These are phyloP conservation scores for Hericium erinaceus DNA, from an alignment of 768 basidiomycete genomes.

Conservation along the genomic window DNA sequence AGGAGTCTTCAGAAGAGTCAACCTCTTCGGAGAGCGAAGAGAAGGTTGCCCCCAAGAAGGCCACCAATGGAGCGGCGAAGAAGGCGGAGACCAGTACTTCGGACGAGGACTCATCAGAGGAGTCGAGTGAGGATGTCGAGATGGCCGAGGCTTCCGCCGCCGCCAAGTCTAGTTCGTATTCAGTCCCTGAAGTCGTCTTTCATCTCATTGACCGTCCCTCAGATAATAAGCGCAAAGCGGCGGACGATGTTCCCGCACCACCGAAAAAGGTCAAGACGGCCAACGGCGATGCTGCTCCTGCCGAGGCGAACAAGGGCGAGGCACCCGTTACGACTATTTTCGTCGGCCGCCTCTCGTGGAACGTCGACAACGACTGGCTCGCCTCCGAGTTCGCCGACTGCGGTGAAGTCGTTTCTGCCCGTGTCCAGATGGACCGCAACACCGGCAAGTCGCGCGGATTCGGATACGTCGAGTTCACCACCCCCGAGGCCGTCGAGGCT, in stretches of 20 bases:
- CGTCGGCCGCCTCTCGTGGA: slow-evolving; percentile 92
- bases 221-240: slow-evolving; percentile 87
- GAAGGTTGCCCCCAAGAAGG: slow-evolving; percentile 6
- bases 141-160: slow-evolving; percentile 38
- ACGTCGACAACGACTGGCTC: slow-evolving; percentile 93
- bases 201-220: neutral
- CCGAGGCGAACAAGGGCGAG: slow-evolving; percentile 24
- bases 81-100: slow-evolving; percentile 13
- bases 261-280: slow-evolving; percentile 79
- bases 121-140: slow-evolving; percentile 44
- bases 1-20: slow-evolving; percentile 12
- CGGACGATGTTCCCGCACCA: slow-evolving; percentile 45
- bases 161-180: slow-evolving; percentile 16
- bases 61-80: slow-evolving; percentile 5
- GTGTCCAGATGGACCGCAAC: slow-evolving; percentile 78
- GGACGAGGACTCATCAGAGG: slow-evolving; percentile 22
- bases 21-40: slow-evolving; percentile 21
- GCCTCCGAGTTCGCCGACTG: slow-evolving; percentile 81
- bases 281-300: slow-evolving; percentile 42
- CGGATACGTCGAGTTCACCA: slow-evolving; percentile 73
- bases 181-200: neutral
- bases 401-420: slow-evolving; percentile 84
- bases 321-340: slow-evolving; percentile 58
- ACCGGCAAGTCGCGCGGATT: slow-evolving; percentile 80
- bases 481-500: slow-evolving; percentile 63